Evolutionary conservation across 2,329 filamentous ascomycete genomes (phyloP).

Genomic region (Sarocladium oryzae): DNA sequence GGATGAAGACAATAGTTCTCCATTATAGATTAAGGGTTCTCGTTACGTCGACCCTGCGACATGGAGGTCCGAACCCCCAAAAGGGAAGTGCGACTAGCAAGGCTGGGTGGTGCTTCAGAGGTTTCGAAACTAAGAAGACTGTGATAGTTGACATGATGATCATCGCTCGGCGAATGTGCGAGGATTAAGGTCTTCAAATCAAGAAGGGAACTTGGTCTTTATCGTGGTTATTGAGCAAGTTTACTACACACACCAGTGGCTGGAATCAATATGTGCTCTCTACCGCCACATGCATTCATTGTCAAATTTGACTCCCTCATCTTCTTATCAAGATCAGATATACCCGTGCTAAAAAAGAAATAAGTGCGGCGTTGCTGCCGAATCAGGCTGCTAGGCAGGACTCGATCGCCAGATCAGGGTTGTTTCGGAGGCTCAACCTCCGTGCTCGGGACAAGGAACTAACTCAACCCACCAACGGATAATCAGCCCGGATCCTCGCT

Average conservation of each 20-base stretch:
- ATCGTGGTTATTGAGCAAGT: no score
- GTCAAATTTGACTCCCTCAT: no score
- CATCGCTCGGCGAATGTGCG: no score
- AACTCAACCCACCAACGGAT: background rate
- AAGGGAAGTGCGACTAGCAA: background rate
- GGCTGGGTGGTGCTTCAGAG: background rate
- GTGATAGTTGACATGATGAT: background rate
- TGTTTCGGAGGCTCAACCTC: background rate
- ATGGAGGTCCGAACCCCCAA: background rate
- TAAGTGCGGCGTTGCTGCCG: no score
- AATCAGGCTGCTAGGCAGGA: background rate
- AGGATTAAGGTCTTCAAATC: no score
- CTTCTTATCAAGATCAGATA: no score
- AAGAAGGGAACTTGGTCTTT: no score
- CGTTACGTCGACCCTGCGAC: background rate
- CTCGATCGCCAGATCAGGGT: background rate
- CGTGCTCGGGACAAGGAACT: background rate
- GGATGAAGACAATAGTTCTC: background rate
- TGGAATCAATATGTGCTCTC: no score
- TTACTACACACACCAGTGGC: no score
- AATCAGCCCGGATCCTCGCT: background rate
- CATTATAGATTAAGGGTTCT: constrained; percentile 6
- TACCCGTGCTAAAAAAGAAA: no score
- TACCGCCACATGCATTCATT: no score
- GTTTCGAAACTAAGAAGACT: background rate